Evolutionary conservation across 805 yeast species (phyloP).

Genomic region (Naumovozyma castellii): DNA sequence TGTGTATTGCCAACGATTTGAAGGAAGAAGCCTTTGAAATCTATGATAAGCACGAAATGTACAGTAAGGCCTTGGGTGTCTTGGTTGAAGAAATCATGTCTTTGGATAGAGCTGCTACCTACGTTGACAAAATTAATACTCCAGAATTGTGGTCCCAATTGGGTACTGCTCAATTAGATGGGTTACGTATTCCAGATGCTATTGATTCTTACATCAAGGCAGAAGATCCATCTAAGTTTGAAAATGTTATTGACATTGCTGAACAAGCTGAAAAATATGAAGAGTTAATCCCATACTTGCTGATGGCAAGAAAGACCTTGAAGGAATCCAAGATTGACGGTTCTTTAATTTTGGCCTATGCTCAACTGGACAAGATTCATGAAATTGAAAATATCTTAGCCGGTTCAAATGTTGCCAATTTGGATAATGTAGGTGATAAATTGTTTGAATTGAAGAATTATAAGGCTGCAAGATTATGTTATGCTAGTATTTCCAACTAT

Average conservation of each 20-base stretch:
- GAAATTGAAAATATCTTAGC: constrained; percentile 81
- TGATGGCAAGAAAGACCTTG: constrained; percentile 83
- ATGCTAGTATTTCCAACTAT: constrained; percentile 80
- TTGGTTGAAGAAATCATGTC: constrained; percentile 89
- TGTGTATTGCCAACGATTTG: constrained; percentile 80
- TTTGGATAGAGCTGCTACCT: constrained; percentile 86
- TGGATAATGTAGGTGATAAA: constrained; percentile 87
- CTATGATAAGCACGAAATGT: constrained; percentile 72
- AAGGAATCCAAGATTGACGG: constrained; percentile 93
- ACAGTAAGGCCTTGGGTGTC: constrained; percentile 75
- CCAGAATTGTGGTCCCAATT: constrained; percentile 90
- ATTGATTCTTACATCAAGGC: constrained; percentile 87
- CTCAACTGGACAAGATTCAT: constrained; percentile 59
- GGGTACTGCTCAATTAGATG: constrained; percentile 93
- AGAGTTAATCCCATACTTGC: constrained; percentile 75
- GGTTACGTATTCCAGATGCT: constrained; percentile 84
- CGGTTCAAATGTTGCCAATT: constrained; percentile 86
- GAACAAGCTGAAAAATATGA: constrained; percentile 95
- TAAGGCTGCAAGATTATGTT: constrained; percentile 87
- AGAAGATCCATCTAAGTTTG: constrained; percentile 80
- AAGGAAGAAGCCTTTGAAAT: constrained; percentile 92
- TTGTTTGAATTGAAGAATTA: constrained; percentile 72
- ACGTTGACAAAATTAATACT: constrained; percentile 79
- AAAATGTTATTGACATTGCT: constrained; percentile 86
- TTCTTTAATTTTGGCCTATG: constrained; percentile 79